Base-by-base conservation (phyloP, 352 stramenopile species). In the Phytophthora nicotianae region DNA sequence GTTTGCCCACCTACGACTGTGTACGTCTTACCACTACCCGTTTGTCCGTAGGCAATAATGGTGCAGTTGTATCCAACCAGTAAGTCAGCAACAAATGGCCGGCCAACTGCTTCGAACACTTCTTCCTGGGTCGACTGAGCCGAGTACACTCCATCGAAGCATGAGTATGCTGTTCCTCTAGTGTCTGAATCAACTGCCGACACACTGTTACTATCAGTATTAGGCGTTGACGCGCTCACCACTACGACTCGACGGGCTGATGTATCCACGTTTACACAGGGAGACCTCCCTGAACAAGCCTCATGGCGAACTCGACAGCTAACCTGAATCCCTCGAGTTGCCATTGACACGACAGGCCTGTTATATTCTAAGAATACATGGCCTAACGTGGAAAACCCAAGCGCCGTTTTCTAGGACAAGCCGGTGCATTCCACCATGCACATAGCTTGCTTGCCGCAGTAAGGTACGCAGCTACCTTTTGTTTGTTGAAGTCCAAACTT, bases 21-120 rank as follows among this genome's bases (percentile, higher is more conserved):
- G 62, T 77, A 72, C 17, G 83, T 91, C 53, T 93, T 93, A 41
- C 83, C 83, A 55, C 78, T 91, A 20, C 78, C 74, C 0, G 81
- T 93, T 51, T 89, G 83, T 0, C 83, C 81, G 49, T 93, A 91
- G 24, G 78, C 80, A 35, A 93, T 74, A 40, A 93, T 71, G 5
- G 83, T 89, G 53, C 79, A 91, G 53, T 93, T 84, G 67, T 86
- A 91, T 9, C 83, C 83, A 24, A 42, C 37, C 10, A 93, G 53
- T 23, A 91, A 20, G 11, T 90, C 79, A 8, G 58, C 52, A 11
- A 91, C 70, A 32, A 86, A 81, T 6, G 83, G 77, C 17, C 14
- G 42, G 10, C 77, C 81, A 23, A 93, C 49, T 24, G 55, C 33
- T 11, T 75, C 58, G 35, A 86, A 93, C 5, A 91, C 37, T 4